A percentile compares a stretch with the other conserved stretches of the same genome.
These are phyloP conservation scores for Castanopsis chinensis DNA, from an alignment of 306 rosid genomes.

Conservation along the genomic window DNA sequence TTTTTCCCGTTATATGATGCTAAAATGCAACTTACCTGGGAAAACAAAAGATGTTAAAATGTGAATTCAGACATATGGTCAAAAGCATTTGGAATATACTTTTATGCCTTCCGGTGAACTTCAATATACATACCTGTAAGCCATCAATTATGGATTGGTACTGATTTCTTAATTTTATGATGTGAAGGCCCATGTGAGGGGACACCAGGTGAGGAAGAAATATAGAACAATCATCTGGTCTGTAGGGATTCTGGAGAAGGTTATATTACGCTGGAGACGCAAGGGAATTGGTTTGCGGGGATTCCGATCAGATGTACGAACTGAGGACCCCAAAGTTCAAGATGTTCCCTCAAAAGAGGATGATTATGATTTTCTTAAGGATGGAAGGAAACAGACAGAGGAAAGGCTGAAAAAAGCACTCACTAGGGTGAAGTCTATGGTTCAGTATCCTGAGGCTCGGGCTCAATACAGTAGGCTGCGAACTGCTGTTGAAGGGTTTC, in stretches of 20 bases:
- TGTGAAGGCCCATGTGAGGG: slow-evolving; percentile 87
- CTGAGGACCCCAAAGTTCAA: slow-evolving; percentile 39
- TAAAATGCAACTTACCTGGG: background rate
- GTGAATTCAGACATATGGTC: background rate
- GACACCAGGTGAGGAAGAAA: slow-evolving; percentile 89
- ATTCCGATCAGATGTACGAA: slow-evolving; percentile 51
- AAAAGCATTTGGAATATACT: background rate
- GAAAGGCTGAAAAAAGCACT: slow-evolving; percentile 88
- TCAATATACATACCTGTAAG: background rate
- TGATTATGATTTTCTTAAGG: slow-evolving; percentile 80
- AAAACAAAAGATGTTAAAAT: too few species aligned
- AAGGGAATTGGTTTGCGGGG: slow-evolving; percentile 91
- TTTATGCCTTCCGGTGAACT: background rate
- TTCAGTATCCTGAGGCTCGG: slow-evolving; percentile 89
- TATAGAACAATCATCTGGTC: slow-evolving; percentile 75
- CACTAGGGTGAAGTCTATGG: slow-evolving; percentile 90
- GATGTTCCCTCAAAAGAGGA: slow-evolving; percentile 47
- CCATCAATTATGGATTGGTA: background rate
- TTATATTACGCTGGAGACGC: slow-evolving; percentile 92
- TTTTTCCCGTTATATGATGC: background rate
- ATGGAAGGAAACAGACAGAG: slow-evolving; percentile 83
- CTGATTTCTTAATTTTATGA: slow-evolving; percentile 37
- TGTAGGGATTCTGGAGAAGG: slow-evolving; percentile 82
- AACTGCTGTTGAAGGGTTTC: slow-evolving; percentile 74
- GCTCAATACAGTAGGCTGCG: slow-evolving; percentile 87